Percentiles rank a stretch among this genome's conserved stretches.
These are phyloP conservation scores for Prunella vulgaris DNA, from an alignment of 257 asterid genomes.

Conservation along the genomic window DNA sequence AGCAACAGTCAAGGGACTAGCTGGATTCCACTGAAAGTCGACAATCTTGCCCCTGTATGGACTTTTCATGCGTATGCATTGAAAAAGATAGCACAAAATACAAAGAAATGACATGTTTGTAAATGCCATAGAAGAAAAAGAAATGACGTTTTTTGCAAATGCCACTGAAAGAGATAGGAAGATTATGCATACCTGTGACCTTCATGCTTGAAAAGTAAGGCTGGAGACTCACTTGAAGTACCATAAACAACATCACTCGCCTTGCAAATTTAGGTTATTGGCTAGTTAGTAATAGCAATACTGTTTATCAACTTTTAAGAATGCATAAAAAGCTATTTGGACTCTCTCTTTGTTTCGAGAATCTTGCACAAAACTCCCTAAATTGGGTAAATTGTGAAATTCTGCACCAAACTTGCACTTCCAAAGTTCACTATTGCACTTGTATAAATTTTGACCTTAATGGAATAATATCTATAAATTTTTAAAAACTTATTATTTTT, in stretches of 20 bases:
- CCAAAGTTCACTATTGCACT: background rate
- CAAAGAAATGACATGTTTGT: too few relatives aligned
- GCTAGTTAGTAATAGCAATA: conserved; percentile 2
- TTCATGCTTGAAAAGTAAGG: conserved; percentile 80
- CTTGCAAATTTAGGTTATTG: conserved; percentile 47
- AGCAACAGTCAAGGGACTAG: conserved; percentile 89
- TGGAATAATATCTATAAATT: too few relatives aligned
- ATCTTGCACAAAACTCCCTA: background rate
- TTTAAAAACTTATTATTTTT: too few relatives aligned
- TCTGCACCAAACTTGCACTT: background rate
- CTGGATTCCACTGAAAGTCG: conserved; percentile 92
- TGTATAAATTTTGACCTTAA: too few relatives aligned
- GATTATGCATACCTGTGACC: conserved; percentile 66
- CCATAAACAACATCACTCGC: conserved; percentile 29
- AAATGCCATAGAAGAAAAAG: background rate
- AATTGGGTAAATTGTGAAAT: background rate
- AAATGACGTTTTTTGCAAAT: background rate
- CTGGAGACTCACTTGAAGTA: conserved; percentile 42
- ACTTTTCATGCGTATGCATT: too few relatives aligned
- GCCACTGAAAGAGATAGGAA: background rate
- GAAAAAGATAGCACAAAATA: too few relatives aligned
- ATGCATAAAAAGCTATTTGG: background rate
- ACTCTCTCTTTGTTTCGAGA: too few relatives aligned
- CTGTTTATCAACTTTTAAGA: background rate
- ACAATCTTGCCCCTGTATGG: conserved; percentile 81